These are phyloP conservation scores for Curvularia sp. DNA, from an alignment of 2,329 filamentous ascomycete genomes.

Conservation along the genomic window DNA sequence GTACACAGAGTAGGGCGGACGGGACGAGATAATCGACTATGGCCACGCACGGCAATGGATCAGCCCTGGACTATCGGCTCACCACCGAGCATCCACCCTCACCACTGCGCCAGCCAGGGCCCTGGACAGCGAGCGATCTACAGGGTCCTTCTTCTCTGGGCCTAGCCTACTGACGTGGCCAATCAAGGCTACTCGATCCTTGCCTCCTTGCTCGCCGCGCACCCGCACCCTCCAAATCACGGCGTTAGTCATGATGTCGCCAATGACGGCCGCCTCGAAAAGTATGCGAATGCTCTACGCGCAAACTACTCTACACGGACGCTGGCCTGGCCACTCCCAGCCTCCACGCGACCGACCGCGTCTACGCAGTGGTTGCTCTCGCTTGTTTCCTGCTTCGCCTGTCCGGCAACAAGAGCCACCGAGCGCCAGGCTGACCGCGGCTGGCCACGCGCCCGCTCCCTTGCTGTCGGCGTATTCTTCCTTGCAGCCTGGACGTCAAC, in stretches of 20 bases:
- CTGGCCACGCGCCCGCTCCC: conserved; percentile 1
- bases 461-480: neutral
- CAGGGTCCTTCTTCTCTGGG: conserved; percentile 40
- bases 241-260: conserved; percentile 24
- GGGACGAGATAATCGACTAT: conserved; percentile 21
- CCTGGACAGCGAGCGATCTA: conserved; percentile 37
- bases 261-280: conserved; percentile 18
- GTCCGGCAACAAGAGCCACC: conserved; percentile 4
- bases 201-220: conserved; percentile 15
- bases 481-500: neutral
- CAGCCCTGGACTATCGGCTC: conserved; percentile 28
- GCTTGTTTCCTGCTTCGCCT: conserved; percentile 3
- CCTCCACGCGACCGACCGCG: neutral
- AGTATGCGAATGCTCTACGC: conserved; percentile 6
- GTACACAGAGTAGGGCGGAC: conserved; percentile 2
- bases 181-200: conserved; percentile 25
- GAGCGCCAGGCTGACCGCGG: neutral
- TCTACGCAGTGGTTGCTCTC: conserved; percentile 15
- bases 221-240: conserved; percentile 11
- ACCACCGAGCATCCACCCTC: conserved; percentile 28
- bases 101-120: conserved; percentile 14
- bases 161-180: conserved; percentile 7
- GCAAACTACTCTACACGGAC: conserved; percentile 15
- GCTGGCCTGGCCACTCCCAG: conserved; percentile 15
- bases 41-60: conserved; percentile 33